Evolutionary conservation across 2,329 filamentous ascomycete species (phyloP).

Genomic region (Cercospora sp.): DNA sequence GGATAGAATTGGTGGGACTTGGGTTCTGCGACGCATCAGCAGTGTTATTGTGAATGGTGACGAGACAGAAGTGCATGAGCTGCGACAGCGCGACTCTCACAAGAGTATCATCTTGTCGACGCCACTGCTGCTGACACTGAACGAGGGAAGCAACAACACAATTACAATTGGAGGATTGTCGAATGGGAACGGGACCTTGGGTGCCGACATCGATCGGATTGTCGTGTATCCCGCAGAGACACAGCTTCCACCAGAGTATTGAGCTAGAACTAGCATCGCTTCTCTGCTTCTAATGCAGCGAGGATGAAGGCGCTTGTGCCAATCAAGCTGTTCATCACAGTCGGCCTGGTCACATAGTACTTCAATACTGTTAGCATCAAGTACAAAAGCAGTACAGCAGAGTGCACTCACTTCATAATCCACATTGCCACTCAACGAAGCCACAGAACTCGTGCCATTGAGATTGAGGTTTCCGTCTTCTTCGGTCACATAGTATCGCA

Average conservation of each 20-base stretch:
- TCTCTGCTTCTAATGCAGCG: slow-evolving; percentile 41
- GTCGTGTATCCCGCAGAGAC: slow-evolving; percentile 60
- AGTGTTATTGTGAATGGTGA: slow-evolving; percentile 61
- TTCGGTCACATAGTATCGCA: slow-evolving; percentile 48
- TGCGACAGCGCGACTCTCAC: slow-evolving; percentile 58
- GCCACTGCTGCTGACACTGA: slow-evolving; percentile 56
- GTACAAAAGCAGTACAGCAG: neutral
- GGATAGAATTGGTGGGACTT: slow-evolving; percentile 60
- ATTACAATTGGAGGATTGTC: slow-evolving; percentile 60
- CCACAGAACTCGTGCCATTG: slow-evolving; percentile 52
- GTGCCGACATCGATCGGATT: slow-evolving; percentile 60
- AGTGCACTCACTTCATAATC: slow-evolving; percentile 50
- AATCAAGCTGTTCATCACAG: slow-evolving; percentile 43
- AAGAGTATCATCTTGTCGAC: slow-evolving; percentile 63
- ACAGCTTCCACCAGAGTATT: neutral
- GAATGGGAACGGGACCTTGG: slow-evolving; percentile 59
- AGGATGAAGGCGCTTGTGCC: slow-evolving; percentile 46
- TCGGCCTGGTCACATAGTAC: slow-evolving; percentile 49
- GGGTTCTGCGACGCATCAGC: slow-evolving; percentile 61
- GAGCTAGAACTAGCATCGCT: slow-evolving; percentile 15
- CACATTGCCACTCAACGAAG: slow-evolving; percentile 53
- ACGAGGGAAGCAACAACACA: slow-evolving; percentile 58
- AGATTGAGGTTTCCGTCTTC: slow-evolving; percentile 49
- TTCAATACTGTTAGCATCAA: slow-evolving; percentile 22
- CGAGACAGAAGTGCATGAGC: slow-evolving; percentile 51